Percentiles rank a stretch among this genome's conserved stretches.
phyloP scores from a whole-genome alignment of 2,329 filamentous ascomycete genomes.

The Exophiala lecanii-corni region DNA sequence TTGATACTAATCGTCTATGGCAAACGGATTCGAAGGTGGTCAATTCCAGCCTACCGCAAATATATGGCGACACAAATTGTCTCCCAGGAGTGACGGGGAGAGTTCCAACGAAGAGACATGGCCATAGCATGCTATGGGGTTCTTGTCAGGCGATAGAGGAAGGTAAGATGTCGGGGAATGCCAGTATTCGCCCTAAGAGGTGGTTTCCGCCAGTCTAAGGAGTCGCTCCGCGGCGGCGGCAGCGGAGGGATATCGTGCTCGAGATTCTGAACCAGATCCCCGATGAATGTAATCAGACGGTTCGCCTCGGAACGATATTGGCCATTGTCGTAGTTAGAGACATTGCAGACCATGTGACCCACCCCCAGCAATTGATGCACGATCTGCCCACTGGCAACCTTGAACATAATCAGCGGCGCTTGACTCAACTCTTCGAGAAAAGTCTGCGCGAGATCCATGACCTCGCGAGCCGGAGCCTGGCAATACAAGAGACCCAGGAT shows the following conservation, averaged over 20 bases:
- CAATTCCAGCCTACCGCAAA: conserved; percentile 1
- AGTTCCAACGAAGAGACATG: too few relatives aligned
- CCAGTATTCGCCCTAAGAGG: too few relatives aligned
- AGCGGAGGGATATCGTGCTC: conserved; percentile 6
- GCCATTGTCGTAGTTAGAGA: conserved; percentile 6
- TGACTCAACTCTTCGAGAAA: conserved; percentile 8
- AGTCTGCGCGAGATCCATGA: conserved; percentile 3
- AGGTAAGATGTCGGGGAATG: too few relatives aligned
- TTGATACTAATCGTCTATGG: conserved; percentile 8
- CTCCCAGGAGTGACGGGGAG: conserved; percentile 4
- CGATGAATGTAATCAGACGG: conserved; percentile 3
- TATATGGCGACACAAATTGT: conserved; percentile 5
- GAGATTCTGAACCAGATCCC: conserved; percentile 6
- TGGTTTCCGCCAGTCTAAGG: not conserved
- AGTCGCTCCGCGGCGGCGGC: conserved; percentile 5
- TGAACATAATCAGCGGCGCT: conserved; percentile 11
- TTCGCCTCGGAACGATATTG: conserved; percentile 6
- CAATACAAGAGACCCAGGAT: conserved; percentile 7
- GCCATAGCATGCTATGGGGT: too few relatives aligned
- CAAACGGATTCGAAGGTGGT: conserved; percentile 3
- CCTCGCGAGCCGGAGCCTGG: conserved; percentile 6
- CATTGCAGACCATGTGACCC: conserved; percentile 9
- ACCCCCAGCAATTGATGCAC: conserved; percentile 10
- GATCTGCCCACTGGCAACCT: conserved; percentile 10
- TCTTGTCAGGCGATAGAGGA: too few relatives aligned